Evolutionary conservation across 169 alveolate genomes (phyloP).

Genomic region (Plasmodium gonderi): DNA sequence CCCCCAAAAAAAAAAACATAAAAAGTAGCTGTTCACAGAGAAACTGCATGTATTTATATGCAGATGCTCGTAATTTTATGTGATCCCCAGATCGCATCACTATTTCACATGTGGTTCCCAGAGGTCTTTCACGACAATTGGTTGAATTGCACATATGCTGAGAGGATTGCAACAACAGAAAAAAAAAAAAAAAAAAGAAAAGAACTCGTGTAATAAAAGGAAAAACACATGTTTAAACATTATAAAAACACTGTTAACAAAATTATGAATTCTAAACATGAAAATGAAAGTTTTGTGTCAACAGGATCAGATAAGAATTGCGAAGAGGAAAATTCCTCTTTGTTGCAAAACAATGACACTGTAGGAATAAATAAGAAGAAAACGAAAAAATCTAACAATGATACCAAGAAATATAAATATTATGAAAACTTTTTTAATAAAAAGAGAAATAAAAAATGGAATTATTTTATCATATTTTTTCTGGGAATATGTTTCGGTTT

Average conservation of each 20-base stretch:
- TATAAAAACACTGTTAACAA: neutral
- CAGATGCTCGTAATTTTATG: neutral
- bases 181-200: no score
- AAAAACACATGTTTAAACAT: conserved; percentile 21
- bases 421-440: conserved; percentile 41
- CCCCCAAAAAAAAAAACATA: neutral
- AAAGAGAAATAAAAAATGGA: conserved; percentile 74
- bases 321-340: conserved; percentile 46
- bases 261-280: conserved; percentile 68
- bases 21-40: neutral
- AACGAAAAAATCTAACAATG: conserved; percentile 19
- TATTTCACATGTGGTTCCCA: no score
- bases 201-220: neutral
- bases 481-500: conserved; percentile 74
- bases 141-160: no score
- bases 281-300: conserved; percentile 54
- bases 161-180: no score
- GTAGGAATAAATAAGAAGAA: neutral
- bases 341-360: conserved; percentile 19
- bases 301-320: conserved; percentile 42
- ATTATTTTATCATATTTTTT: conserved; percentile 68
- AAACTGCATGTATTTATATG: neutral
- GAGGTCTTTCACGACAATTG: no score
- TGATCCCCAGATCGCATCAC: neutral
- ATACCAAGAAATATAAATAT: conserved; percentile 2